Conservation (phyloP, 306 rosid species). For the Dryas alaskensis region DNA sequence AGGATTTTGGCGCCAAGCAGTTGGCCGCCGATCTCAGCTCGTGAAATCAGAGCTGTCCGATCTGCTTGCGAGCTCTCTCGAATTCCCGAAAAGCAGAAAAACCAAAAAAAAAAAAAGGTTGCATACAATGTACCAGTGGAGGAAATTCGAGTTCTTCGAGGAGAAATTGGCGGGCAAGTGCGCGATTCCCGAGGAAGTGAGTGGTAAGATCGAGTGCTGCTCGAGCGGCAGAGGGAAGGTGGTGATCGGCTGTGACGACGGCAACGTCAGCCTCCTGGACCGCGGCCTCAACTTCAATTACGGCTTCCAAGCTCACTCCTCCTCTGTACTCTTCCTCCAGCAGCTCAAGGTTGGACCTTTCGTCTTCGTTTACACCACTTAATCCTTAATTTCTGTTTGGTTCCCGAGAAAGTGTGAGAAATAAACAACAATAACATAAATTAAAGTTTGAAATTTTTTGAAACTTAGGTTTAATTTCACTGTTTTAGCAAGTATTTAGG, state of each 20-base stretch:
- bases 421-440: neutral
- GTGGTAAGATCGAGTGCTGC: slow-evolving; percentile 67
- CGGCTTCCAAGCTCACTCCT: slow-evolving; percentile 80
- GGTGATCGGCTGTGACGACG: slow-evolving; percentile 81
- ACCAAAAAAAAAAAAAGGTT: neutral
- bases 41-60: slow-evolving; percentile 10
- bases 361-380: slow-evolving; percentile 7
- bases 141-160: slow-evolving; percentile 97
- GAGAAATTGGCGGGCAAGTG: slow-evolving; percentile 72
- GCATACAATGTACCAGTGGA: slow-evolving; percentile 78
- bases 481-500: neutral
- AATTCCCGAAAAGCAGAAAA: neutral
- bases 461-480: neutral
- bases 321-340: slow-evolving; percentile 76
- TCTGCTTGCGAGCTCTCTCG: slow-evolving; percentile 5
- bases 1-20: neutral
- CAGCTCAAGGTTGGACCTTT: slow-evolving; percentile 72
- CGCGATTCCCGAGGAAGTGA: slow-evolving; percentile 61
- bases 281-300: slow-evolving; percentile 84
- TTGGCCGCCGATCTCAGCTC: slow-evolving; percentile 10
- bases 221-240: slow-evolving; percentile 95
- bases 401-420: neutral
- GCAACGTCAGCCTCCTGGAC: slow-evolving; percentile 74
- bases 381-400: neutral
- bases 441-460: neutral